Evolutionary conservation across 2,329 filamentous ascomycete species (phyloP).

Genomic region (Talaromyces verruculosus): DNA sequence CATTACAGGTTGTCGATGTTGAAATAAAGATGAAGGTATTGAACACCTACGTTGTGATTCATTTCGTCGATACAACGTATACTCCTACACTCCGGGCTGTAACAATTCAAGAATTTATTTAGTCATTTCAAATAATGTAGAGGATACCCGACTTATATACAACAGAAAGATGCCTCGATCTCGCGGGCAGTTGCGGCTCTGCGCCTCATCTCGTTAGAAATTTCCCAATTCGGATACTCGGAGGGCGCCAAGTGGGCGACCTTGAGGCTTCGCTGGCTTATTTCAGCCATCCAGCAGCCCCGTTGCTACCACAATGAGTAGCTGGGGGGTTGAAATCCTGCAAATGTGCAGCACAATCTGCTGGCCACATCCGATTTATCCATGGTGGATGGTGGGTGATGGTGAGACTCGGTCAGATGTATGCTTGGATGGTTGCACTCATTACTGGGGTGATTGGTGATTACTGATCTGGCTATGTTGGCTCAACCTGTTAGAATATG

Average conservation of each 20-base stretch:
- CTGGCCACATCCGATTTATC: neutral
- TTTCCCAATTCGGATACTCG: slow-evolving; percentile 8
- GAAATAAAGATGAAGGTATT: neutral
- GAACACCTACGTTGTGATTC: neutral
- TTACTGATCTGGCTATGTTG: neutral
- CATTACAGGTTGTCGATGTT: neutral
- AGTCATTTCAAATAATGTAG: too few relatives aligned
- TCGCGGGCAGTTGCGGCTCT: neutral
- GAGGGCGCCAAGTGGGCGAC: neutral
- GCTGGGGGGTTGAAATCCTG: neutral
- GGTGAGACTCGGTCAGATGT: neutral
- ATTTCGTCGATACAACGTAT: neutral
- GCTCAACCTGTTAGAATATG: neutral
- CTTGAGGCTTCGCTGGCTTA: slow-evolving; percentile 1
- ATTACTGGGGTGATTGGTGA: neutral
- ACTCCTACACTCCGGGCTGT: neutral
- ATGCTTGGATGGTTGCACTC: neutral
- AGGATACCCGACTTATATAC: neutral
- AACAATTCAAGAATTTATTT: neutral
- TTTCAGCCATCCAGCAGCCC: neutral
- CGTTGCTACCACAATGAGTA: neutral
- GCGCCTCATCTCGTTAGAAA: slow-evolving; percentile 14
- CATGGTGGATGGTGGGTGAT: neutral
- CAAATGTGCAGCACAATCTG: neutral
- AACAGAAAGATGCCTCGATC: neutral